Evolutionary conservation across 345 rosid genomes (phyloP), one percentile per base, ranked within the genome.

Genomic region (Mercurialis annua): DNA sequence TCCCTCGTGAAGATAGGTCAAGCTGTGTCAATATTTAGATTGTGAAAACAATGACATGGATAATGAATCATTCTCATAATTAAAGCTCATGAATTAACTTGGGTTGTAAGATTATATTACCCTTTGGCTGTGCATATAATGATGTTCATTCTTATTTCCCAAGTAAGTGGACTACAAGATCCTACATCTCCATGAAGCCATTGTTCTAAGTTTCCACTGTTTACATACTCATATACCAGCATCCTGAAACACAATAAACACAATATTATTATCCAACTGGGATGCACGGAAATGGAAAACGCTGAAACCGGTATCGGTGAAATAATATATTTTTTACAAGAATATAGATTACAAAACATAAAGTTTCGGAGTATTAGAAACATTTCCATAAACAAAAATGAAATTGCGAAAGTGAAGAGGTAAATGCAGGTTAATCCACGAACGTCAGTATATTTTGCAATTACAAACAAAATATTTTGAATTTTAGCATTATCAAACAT

Each of bases 1-100:
- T 47, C 98, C 97, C 78, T 90, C 98, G 0, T 92, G 97, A 72
- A 92, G 86, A 79, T 92, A 92, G 66, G 89, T 76, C 73, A 92
- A 78, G 79, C 97, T 92, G 43, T 50, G 73, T 9, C 6, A 69
- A 26, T 54, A 12, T 47, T 58, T 47, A 36, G 42, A 11, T 27
- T 14, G 40, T 26, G 29, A 48, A 54, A 55, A 27, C 10, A 64
- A 63, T 4, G 44, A 43, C 2, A 7, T 15, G 21, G 23, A 16
- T 7, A 43, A 26, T 30, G 17, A 20, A 57, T 30, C 15, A 43
- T 11, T 27, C 56, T 29, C 30, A n/a, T 43, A 11, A 4, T n/a
- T n/a, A 12, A 76, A 47, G 43, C 7, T 33, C 38, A 26, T 12
- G 38, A 53, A 54, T 40, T 16, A 59, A 7, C 30, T 23, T 6